Evolutionary conservation across 208 protist genomes (phyloP).

Genomic region (Acanthamoeba castellanii): DNA sequence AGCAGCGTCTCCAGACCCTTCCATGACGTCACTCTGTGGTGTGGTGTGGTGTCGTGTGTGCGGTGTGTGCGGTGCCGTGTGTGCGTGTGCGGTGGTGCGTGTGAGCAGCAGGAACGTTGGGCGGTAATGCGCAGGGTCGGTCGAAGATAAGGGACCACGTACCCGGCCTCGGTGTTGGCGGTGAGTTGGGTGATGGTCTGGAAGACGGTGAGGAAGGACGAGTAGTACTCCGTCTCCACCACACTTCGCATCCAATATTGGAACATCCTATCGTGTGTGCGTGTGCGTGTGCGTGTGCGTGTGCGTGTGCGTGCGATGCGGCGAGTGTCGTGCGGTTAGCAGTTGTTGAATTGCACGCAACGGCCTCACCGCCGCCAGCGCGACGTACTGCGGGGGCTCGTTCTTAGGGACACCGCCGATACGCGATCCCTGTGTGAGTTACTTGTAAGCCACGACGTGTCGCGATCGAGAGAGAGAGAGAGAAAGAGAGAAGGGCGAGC

Average conservation of each 20-base stretch:
- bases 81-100: background rate
- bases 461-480: background rate
- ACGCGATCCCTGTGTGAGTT: background rate
- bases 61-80: too few species aligned
- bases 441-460: too few species aligned
- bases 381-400: slow-evolving; percentile 10
- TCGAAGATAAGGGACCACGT: background rate
- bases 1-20: slow-evolving; percentile 26
- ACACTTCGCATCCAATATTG: background rate
- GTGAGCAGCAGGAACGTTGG: too few species aligned
- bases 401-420: slow-evolving; percentile 30
- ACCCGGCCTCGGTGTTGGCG: background rate
- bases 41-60: background rate
- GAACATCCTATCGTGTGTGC: background rate
- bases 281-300: background rate
- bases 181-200: slow-evolving; percentile 39
- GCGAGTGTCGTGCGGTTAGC: too few species aligned
- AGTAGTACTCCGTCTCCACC: slow-evolving; percentile 11
- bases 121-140: too few species aligned
- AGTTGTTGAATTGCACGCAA: too few species aligned
- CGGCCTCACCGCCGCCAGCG: too few species aligned
- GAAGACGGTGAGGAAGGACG: slow-evolving; percentile 13
- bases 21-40: background rate
- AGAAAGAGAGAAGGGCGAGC: background rate
- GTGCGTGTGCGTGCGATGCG: background rate